These are phyloP conservation scores for Starmera caribaea DNA, from an alignment of 805 yeast genomes.

Conservation along the genomic window DNA sequence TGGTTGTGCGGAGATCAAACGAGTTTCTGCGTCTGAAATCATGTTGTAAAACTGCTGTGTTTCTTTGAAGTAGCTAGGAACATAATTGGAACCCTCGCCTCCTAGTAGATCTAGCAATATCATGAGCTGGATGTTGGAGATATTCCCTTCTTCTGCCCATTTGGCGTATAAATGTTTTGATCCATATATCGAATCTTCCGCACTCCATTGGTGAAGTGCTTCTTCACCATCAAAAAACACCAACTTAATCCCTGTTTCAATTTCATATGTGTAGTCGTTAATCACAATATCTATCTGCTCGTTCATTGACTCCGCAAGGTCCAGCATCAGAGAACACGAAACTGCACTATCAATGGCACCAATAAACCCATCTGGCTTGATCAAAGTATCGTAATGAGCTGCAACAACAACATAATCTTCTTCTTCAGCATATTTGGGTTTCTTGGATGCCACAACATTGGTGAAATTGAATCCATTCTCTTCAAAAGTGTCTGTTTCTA, in stretches of 20 bases:
- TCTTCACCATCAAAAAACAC: conserved; percentile 57
- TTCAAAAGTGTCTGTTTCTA: conserved; percentile 25
- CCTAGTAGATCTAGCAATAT: conserved; percentile 46
- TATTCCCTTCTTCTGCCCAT: conserved; percentile 21
- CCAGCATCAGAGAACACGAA: conserved; percentile 43
- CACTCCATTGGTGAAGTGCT: conserved; percentile 43
- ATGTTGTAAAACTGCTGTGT: conserved; percentile 28
- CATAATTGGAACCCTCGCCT: conserved; percentile 15
- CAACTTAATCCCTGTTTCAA: conserved; percentile 31
- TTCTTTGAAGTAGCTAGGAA: conserved; percentile 33
- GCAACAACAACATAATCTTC: conserved; percentile 28
- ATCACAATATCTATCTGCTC: conserved; percentile 9
- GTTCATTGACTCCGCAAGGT: conserved; percentile 24
- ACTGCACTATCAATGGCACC: conserved; percentile 56
- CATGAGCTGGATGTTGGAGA: conserved; percentile 31
- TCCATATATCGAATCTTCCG: conserved; percentile 45
- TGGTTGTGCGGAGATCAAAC: conserved; percentile 7
- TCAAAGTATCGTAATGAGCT: conserved; percentile 45
- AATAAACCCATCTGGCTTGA: conserved; percentile 40
- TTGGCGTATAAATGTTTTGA: conserved; percentile 36
- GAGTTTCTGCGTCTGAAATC: conserved; percentile 27
- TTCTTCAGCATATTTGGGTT: conserved; percentile 8
- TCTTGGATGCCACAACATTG: conserved; percentile 25
- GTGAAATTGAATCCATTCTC: conserved; percentile 26
- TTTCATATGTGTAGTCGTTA: conserved; percentile 5